Evolutionary conservation across 768 basidiomycete species (phyloP).

Genomic region (Mycena metata): DNA sequence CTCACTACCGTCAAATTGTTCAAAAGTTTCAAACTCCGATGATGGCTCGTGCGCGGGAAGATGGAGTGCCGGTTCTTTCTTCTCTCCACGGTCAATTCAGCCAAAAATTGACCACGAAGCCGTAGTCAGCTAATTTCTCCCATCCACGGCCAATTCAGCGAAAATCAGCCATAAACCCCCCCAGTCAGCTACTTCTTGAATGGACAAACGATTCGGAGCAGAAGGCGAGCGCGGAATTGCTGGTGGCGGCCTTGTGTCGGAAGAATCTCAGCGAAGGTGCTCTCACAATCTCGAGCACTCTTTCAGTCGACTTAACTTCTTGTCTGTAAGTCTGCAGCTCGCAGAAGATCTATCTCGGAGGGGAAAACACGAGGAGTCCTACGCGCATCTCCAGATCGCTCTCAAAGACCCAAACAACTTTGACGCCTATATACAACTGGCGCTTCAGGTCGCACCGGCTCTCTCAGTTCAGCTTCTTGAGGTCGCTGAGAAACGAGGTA

Average conservation of each 20-base stretch:
- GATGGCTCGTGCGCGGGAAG: no score
- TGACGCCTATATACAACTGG: slow-evolving; percentile 54
- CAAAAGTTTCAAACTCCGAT: no score
- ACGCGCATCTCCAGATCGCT: slow-evolving; percentile 56
- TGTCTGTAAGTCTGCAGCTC: slow-evolving; percentile 49
- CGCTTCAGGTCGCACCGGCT: slow-evolving; percentile 46
- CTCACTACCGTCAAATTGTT: no score
- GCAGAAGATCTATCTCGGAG: slow-evolving; percentile 52
- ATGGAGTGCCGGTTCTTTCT: no score
- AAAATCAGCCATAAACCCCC: no score
- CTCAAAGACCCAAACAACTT: slow-evolving; percentile 57
- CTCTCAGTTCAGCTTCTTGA: slow-evolving; percentile 45
- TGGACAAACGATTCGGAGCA: slow-evolving; percentile 41
- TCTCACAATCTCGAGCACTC: no score
- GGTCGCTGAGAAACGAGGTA: slow-evolving; percentile 43
- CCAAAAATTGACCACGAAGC: no score
- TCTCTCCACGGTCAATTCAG: no score
- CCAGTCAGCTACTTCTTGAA: no score
- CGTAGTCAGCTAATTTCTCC: no score
- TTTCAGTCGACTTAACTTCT: background rate
- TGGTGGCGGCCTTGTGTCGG: slow-evolving; percentile 43
- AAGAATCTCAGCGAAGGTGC: slow-evolving; percentile 46
- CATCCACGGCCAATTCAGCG: no score
- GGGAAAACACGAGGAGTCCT: slow-evolving; percentile 49
- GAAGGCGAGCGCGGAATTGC: slow-evolving; percentile 45